Percentiles rank a stretch among this genome's conserved stretches.
These are phyloP conservation scores for Rhynchosporium agropyri DNA, from an alignment of 2,329 filamentous ascomycete genomes.

Conservation along the genomic window DNA sequence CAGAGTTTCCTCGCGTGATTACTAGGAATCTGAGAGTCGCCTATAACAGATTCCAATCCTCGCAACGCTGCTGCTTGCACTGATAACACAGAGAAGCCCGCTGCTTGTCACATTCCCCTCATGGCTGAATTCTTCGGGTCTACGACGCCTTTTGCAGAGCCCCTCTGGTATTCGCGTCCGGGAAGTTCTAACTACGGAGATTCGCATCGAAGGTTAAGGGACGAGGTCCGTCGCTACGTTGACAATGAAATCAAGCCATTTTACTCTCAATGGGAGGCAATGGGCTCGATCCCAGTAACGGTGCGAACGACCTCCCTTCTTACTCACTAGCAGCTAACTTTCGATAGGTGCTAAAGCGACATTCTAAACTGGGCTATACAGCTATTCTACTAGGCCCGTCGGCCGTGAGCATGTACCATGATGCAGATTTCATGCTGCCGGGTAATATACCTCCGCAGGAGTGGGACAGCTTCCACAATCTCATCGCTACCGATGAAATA, in stretches of 20 bases:
- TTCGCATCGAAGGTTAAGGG: constrained; percentile 82
- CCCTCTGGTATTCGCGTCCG: constrained; percentile 18
- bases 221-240: constrained; percentile 87
- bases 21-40: too few relatives aligned
- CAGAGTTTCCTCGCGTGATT: too few relatives aligned
- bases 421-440: neutral
- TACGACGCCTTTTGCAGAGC: constrained; percentile 21
- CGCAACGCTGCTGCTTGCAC: too few relatives aligned
- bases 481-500: constrained; percentile 90
- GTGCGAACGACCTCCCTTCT: constrained; percentile 31
- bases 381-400: constrained; percentile 19
- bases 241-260: constrained; percentile 84
- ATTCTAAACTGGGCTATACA: constrained; percentile 81
- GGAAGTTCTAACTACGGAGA: constrained; percentile 88
- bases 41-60: too few relatives aligned
- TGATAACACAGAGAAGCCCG: too few relatives aligned
- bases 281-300: constrained; percentile 61
- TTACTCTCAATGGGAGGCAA: constrained; percentile 85
- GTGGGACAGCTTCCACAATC: constrained; percentile 97
- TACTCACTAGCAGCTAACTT: too few relatives aligned
- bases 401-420: constrained; percentile 2
- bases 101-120: too few relatives aligned
- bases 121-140: too few relatives aligned
- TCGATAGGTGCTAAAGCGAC: too few relatives aligned
- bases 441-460: constrained; percentile 64